These are phyloP conservation scores for Diplodia mutila DNA, from an alignment of 2,329 filamentous ascomycete species.

Conservation along the genomic window DNA sequence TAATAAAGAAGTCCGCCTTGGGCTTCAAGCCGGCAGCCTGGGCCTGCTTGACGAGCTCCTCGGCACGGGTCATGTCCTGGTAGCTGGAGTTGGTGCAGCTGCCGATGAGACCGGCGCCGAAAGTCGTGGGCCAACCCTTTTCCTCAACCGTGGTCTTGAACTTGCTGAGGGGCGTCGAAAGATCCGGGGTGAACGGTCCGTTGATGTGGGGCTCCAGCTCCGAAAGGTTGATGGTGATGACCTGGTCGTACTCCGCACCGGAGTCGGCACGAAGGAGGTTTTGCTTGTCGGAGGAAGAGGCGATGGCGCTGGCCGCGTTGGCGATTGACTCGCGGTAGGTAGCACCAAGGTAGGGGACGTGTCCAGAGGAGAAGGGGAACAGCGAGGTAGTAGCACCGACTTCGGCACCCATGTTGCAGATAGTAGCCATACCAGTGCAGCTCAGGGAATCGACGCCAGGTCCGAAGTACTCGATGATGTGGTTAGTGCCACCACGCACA, in stretches of 20 bases:
- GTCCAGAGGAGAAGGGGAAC: slow-evolving; percentile 87
- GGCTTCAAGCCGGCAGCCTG: slow-evolving; percentile 86
- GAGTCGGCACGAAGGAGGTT: slow-evolving; percentile 77
- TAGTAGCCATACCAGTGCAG: slow-evolving; percentile 90
- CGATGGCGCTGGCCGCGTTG: slow-evolving; percentile 65
- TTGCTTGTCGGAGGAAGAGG: slow-evolving; percentile 60
- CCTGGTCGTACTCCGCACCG: slow-evolving; percentile 83
- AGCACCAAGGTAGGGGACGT: slow-evolving; percentile 81
- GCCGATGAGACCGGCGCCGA: slow-evolving; percentile 92
- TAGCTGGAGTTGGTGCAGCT: slow-evolving; percentile 99
- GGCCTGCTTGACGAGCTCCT: slow-evolving; percentile 90
- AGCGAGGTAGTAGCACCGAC: slow-evolving; percentile 94
- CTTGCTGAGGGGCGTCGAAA: slow-evolving; percentile 87
- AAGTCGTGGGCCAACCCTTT: slow-evolving; percentile 86
- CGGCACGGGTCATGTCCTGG: slow-evolving; percentile 95
- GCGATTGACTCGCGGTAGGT: slow-evolving; percentile 78
- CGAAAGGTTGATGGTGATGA: slow-evolving; percentile 88
- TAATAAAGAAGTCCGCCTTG: slow-evolving; percentile 91
- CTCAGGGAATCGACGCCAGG: slow-evolving; percentile 87
- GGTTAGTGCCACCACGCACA: slow-evolving; percentile 91
- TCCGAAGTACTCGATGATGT: slow-evolving; percentile 91
- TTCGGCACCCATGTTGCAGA: slow-evolving; percentile 88
- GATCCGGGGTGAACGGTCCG: slow-evolving; percentile 92
- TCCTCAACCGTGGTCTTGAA: slow-evolving; percentile 84
- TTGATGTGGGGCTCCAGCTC: slow-evolving; percentile 95